Evolutionary conservation across 768 basidiomycete genomes (phyloP).

Genomic region (Coprinopsis marcescibilis): DNA sequence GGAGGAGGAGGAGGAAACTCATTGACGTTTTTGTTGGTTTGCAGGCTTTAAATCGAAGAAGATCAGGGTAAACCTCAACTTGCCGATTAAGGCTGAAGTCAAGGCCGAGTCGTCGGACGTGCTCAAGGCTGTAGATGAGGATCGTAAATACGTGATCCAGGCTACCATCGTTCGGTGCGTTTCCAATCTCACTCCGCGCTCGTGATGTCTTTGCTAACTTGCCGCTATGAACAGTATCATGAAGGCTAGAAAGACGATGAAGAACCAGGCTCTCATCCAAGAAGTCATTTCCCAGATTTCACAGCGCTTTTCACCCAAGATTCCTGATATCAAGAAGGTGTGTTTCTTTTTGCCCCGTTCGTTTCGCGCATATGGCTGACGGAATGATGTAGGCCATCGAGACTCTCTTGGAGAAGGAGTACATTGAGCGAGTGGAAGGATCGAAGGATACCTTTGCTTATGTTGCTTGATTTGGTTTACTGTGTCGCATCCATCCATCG

Average conservation of each 20-base stretch:
- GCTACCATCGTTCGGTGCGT: conserved; percentile 83
- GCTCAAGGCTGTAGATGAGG: conserved; percentile 95
- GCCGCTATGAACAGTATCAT: conserved; percentile 56
- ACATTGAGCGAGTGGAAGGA: conserved; percentile 93
- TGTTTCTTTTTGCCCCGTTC: conserved; percentile 52
- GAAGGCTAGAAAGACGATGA: conserved; percentile 94
- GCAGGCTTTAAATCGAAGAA: conserved; percentile 90
- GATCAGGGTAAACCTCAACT: conserved; percentile 87
- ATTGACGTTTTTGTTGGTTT: neutral
- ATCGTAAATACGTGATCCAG: conserved; percentile 94
- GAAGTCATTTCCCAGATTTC: conserved; percentile 89
- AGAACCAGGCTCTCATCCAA: conserved; percentile 84
- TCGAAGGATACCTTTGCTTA: conserved; percentile 85
- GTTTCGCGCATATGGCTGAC: conserved; percentile 3
- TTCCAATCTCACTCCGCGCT: neutral
- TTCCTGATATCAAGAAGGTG: conserved; percentile 96
- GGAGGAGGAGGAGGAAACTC: neutral
- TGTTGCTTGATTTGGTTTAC: conserved; percentile 52
- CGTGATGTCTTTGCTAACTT: neutral
- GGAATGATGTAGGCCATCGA: conserved; percentile 88
- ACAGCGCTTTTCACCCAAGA: conserved; percentile 85
- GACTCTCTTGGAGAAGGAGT: conserved; percentile 92
- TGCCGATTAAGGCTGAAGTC: conserved; percentile 90
- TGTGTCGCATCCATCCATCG: no score
- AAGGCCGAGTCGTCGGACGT: conserved; percentile 90